A percentile compares a stretch with the other conserved stretches of the same genome.
Evolutionary conservation across 768 basidiomycete species (phyloP).

Genomic region (Paxillus ammoniavirescens): DNA sequence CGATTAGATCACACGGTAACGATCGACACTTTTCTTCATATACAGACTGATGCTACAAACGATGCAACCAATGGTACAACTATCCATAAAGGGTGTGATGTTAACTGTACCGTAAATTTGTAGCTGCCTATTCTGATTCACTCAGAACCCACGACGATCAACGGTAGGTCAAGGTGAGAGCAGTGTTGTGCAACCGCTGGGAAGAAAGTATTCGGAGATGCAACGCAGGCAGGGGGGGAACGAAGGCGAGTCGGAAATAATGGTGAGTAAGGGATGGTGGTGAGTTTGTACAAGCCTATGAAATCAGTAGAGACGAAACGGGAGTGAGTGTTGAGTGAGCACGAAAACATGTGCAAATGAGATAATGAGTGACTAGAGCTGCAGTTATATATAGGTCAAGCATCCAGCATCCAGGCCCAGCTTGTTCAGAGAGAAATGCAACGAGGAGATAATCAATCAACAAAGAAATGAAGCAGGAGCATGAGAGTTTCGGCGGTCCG

Average conservation of each 20-base stretch:
- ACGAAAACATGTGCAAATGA: too few relatives aligned
- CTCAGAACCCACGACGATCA: slow-evolving; percentile 9
- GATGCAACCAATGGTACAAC: slow-evolving; percentile 22
- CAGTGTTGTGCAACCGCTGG: slow-evolving; percentile 18
- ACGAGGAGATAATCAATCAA: too few relatives aligned
- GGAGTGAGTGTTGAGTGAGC: too few relatives aligned
- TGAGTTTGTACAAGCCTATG: slow-evolving; percentile 2
- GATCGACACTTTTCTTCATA: slow-evolving; percentile 13
- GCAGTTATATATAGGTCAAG: too few relatives aligned
- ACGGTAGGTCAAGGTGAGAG: background rate
- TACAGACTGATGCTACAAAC: slow-evolving; percentile 21
- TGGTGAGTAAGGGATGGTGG: background rate
- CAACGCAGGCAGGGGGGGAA: background rate
- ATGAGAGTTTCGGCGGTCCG: too few relatives aligned
- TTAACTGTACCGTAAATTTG: slow-evolving; percentile 19
- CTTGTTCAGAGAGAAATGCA: too few relatives aligned
- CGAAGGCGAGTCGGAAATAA: background rate
- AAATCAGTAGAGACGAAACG: background rate
- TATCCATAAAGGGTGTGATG: slow-evolving; percentile 6
- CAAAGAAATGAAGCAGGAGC: too few relatives aligned
- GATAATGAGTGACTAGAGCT: too few relatives aligned
- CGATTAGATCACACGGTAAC: background rate
- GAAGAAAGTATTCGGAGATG: background rate
- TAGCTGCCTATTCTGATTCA: slow-evolving; percentile 5
- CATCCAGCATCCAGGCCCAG: too few relatives aligned